Evolutionary conservation across 805 yeast species (phyloP), one percentile per base, ranked within the genome.

Genomic region (Lipomyces starkeyi): DNA sequence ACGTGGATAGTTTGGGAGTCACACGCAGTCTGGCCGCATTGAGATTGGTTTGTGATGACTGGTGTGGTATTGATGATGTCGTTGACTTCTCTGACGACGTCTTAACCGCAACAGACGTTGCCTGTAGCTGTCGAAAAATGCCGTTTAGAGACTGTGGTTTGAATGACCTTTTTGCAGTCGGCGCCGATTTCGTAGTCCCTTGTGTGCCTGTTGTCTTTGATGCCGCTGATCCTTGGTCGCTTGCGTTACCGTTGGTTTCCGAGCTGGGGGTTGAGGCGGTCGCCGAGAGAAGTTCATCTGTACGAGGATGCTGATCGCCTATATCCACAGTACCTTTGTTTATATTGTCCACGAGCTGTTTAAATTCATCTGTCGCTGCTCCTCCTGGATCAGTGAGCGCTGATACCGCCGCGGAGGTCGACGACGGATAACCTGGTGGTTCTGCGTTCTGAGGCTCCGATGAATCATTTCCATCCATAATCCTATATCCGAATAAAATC

Each of bases 81-180:
- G 65, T 61, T 63, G 49, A 56, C 40, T 63, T 69, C 11, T 69
- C 71, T 2, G 67, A 11, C 29, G 60, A n/a, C 20, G 63, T 9
- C 47, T 67, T 69, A 11, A 54, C 20, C 20, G 64, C 47, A 2
- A 59, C 22, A 29, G 68, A 56, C 29, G 66, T 34, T 7, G 66
- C 63, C 52, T 68, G 73, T 34, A 71, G 57, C 29, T 67, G 65
- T 20, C 72, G 62, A 66, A 80, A 79, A 58, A 79, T 69, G 37
- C 74, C 69, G 68, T 78, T 80, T 29, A 80, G 75, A 34, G 77
- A 75, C 70, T 79, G 80, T 13, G 81, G 75, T 70, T 78, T 79
- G 75, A 78, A 80, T 54, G 76, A 68, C 69, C 75, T 78, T 59
- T 75, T 76, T 17, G 32, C n/a, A 9, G 59, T 22, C 11, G 52